These are phyloP conservation scores for Pyricularia sp. DNA, from an alignment of 2,329 filamentous ascomycete genomes.

Conservation along the genomic window DNA sequence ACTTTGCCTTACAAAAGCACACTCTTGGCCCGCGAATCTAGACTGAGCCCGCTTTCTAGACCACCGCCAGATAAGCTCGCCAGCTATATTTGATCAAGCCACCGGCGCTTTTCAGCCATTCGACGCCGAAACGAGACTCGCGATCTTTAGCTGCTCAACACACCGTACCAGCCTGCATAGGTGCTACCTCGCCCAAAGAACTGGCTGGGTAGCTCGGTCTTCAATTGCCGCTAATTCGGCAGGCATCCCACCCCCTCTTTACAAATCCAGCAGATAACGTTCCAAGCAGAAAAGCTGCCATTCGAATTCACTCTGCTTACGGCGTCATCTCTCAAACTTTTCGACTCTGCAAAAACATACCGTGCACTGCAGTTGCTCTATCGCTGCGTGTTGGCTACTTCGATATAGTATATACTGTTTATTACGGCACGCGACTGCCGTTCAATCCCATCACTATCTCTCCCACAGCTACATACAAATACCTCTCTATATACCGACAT, in stretches of 20 bases:
- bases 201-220: background rate
- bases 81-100: background rate
- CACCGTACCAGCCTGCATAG: background rate
- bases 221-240: background rate
- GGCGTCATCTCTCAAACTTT: background rate
- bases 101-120: background rate
- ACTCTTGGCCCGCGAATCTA: background rate
- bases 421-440: background rate
- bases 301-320: background rate
- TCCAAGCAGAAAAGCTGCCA: background rate
- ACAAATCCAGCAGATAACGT: background rate
- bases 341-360: background rate
- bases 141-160: background rate
- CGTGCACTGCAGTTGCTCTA: background rate
- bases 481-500: background rate
- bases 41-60: background rate
- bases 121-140: background rate
- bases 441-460: background rate
- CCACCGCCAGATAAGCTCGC: background rate
- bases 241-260: background rate
- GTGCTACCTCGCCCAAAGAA: background rate
- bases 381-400: background rate
- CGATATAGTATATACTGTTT: background rate
- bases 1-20: background rate
- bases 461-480: background rate